Conservation (phyloP, 805 yeast genomes). For the Barnettozyma pratensis region DNA sequence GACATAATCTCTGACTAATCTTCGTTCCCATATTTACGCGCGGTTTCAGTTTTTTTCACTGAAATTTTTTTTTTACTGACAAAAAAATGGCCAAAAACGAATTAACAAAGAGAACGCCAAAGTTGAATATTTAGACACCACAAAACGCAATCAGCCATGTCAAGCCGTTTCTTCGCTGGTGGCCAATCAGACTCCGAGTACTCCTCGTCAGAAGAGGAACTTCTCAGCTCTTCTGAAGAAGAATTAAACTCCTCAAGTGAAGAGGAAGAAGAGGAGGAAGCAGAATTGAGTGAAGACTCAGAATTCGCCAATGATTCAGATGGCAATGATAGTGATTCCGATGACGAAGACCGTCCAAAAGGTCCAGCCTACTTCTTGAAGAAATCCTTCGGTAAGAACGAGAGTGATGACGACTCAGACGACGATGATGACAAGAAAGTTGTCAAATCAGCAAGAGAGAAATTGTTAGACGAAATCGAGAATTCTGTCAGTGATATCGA, state of each 20-base stretch:
- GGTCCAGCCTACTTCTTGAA: constrained; percentile 43
- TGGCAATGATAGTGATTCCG: constrained; percentile 35
- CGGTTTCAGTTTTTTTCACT: constrained; percentile 7
- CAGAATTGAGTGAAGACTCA: constrained; percentile 25
- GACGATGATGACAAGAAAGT: constrained; percentile 74
- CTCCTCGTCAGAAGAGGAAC: constrained; percentile 40
- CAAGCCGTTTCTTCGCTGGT: constrained; percentile 76
- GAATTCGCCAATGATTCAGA: constrained; percentile 31
- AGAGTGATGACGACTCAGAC: constrained; percentile 41
- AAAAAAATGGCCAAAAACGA: constrained; percentile 19
- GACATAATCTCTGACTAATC: not conserved
- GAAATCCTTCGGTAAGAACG: constrained; percentile 32
- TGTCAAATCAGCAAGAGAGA: constrained; percentile 91
- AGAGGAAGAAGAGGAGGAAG: constrained; percentile 27
- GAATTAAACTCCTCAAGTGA: constrained; percentile 26
- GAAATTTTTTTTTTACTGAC: constrained; percentile 8
- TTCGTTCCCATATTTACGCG: constrained; percentile 16
- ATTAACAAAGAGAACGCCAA: not conserved
- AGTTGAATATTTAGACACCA: not conserved
- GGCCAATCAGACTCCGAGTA: constrained; percentile 39
- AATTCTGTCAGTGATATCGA: constrained; percentile 61
- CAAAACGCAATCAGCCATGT: constrained; percentile 42
- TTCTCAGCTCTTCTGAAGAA: constrained; percentile 37
- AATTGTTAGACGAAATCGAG: constrained; percentile 82
- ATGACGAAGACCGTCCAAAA: constrained; percentile 36